Evolutionary conservation across 352 stramenopile genomes (phyloP).

Genomic region (Phytophthora cryptogea): DNA sequence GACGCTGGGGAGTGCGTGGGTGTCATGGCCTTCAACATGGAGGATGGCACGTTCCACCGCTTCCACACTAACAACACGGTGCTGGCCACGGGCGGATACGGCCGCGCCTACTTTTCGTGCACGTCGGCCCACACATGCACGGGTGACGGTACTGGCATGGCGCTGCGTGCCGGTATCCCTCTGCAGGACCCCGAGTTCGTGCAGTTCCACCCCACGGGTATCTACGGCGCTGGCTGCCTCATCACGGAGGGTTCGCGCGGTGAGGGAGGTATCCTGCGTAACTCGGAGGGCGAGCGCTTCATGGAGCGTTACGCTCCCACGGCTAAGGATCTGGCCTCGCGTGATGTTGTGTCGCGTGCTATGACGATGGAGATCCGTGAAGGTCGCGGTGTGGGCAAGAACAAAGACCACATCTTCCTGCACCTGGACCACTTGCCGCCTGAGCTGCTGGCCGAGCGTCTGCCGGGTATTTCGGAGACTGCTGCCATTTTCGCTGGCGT

Average conservation of each 20-base stretch:
- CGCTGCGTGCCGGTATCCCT: conserved; percentile 91
- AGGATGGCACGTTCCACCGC: conserved; percentile 96
- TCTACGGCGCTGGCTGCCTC: conserved; percentile 97
- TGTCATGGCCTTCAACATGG: conserved; percentile 97
- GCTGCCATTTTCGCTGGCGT: conserved; percentile 97
- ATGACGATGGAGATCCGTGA: conserved; percentile 99
- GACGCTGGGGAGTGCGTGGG: conserved; percentile 91
- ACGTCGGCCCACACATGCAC: conserved; percentile 97
- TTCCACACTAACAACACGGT: conserved; percentile 93
- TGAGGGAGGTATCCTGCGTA: conserved; percentile 96
- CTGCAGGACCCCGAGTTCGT: conserved; percentile 97
- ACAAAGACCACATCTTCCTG: conserved; percentile 95
- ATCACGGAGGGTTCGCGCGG: conserved; percentile 97
- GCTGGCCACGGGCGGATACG: conserved; percentile 96
- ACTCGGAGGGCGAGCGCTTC: conserved; percentile 95
- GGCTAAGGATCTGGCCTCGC: conserved; percentile 96
- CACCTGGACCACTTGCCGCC: conserved; percentile 97
- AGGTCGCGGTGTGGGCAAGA: conserved; percentile 92
- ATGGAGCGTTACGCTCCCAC: conserved; percentile 96
- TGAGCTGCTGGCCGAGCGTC: conserved; percentile 92
- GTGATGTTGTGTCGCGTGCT: conserved; percentile 94
- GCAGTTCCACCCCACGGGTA: conserved; percentile 98
- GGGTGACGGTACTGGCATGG: conserved; percentile 97
- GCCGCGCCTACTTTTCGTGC: conserved; percentile 96
- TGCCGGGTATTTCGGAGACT: conserved; percentile 96